phyloP scores from a whole-genome alignment of 208 protist genomes.

The Acanthamoeba lugdunensis region DNA sequence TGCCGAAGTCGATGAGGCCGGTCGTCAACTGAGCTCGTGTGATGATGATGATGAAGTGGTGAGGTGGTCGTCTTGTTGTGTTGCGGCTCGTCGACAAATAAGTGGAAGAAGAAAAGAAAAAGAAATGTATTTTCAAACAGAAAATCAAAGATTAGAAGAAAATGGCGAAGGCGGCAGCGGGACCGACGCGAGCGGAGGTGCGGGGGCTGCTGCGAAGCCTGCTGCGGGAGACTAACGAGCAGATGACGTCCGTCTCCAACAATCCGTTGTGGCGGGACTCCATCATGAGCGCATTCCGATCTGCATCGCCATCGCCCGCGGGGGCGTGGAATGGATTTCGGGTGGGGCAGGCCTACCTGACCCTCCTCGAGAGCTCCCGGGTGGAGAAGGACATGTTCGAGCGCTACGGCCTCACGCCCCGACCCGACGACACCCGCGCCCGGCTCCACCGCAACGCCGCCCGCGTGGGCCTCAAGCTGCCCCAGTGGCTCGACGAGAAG shows the following conservation, averaged over 20 bases:
- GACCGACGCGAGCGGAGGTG: background rate
- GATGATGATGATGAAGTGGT: too few relatives aligned
- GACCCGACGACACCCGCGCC: background rate
- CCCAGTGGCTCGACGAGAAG: slow-evolving; percentile 33
- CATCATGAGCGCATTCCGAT: background rate
- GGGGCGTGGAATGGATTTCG: background rate
- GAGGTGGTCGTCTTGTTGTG: too few relatives aligned
- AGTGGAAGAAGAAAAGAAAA: too few relatives aligned
- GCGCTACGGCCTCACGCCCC: slow-evolving; percentile 26
- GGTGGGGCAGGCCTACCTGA: slow-evolving; percentile 11
- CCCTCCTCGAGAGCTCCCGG: background rate
- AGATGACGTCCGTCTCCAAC: background rate
- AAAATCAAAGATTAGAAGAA: background rate
- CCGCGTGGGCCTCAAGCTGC: background rate
- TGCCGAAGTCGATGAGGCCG: background rate
- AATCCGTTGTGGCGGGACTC: background rate
- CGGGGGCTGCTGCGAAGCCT: background rate
- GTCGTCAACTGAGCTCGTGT: background rate
- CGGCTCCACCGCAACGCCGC: slow-evolving; percentile 1
- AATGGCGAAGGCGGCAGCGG: background rate
- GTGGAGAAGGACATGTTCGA: slow-evolving; percentile 15
- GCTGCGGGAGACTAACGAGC: background rate
- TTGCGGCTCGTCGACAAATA: too few relatives aligned
- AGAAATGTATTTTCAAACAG: too few relatives aligned
- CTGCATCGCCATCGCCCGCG: background rate